Evolutionary conservation across 164 flowering plant genomes (phyloP).

Genomic region (Chimonanthus salicifolius): DNA sequence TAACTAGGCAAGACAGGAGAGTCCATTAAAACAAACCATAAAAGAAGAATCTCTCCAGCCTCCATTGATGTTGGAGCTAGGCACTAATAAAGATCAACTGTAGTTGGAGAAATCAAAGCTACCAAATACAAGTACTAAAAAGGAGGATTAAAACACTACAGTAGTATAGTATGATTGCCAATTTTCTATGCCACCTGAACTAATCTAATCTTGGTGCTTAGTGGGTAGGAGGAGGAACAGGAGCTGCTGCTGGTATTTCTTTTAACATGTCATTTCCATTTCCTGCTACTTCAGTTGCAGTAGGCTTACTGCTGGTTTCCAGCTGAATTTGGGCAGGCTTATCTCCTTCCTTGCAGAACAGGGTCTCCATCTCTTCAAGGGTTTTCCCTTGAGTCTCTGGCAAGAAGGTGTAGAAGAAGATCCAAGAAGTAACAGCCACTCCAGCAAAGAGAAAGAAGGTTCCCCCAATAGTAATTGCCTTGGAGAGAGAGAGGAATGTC

Average conservation of each 20-base stretch:
- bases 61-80: no score
- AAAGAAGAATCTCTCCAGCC: no score
- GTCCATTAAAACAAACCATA: no score
- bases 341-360: constrained; percentile 18
- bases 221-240: background rate
- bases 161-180: no score
- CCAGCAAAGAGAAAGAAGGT: constrained; percentile 10
- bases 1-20: no score
- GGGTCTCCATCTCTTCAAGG: constrained; percentile 48
- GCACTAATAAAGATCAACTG: no score
- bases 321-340: background rate
- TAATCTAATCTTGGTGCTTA: no score
- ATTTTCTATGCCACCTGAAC: no score
- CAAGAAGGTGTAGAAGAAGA: constrained; percentile 15
- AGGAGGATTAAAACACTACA: no score
- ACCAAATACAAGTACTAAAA: no score
- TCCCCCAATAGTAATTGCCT: constrained; percentile 8
- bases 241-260: background rate
- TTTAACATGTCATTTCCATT: background rate
- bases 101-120: no score
- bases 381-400: constrained; percentile 62
- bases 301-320: background rate
- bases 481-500: constrained; percentile 5
- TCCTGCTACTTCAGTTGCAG: background rate
- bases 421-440: background rate